Evolutionary conservation across 345 rosid genomes (phyloP).

Genomic region (Populus nigra): DNA sequence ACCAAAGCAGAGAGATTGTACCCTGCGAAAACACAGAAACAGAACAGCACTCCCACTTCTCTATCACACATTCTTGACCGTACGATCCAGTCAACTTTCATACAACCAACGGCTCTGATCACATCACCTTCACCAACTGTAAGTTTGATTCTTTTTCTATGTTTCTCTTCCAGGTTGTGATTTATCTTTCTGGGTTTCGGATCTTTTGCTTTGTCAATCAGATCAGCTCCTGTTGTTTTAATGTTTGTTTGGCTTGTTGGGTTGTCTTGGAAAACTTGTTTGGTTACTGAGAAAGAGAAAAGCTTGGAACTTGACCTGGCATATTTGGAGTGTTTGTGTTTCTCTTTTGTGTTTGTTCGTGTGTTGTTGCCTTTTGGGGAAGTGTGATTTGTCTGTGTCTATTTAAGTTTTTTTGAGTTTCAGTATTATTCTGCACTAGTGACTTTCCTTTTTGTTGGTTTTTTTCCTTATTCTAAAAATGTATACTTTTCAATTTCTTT

Average conservation of each 20-base stretch:
- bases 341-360: too few relatives aligned
- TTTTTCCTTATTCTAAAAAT: too few relatives aligned
- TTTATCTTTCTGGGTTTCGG: neutral
- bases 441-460: too few relatives aligned
- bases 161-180: neutral
- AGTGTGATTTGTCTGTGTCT: neutral
- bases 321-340: neutral
- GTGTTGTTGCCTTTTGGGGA: neutral
- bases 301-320: neutral
- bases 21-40: neutral
- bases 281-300: neutral
- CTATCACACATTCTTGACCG: neutral
- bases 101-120: neutral
- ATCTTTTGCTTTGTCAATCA: neutral
- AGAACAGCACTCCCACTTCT: too few relatives aligned
- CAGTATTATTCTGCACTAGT: too few relatives aligned
- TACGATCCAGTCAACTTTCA: neutral
- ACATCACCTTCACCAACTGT: neutral
- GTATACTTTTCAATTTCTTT: neutral
- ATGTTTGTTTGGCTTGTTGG: neutral
- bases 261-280: too few relatives aligned
- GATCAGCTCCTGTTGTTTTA: neutral
- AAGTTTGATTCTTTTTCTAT: neutral
- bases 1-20: neutral
- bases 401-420: too few relatives aligned